Base-by-base conservation (phyloP, 2,329 filamentous ascomycete genomes). In the Exophiala mesophila region DNA sequence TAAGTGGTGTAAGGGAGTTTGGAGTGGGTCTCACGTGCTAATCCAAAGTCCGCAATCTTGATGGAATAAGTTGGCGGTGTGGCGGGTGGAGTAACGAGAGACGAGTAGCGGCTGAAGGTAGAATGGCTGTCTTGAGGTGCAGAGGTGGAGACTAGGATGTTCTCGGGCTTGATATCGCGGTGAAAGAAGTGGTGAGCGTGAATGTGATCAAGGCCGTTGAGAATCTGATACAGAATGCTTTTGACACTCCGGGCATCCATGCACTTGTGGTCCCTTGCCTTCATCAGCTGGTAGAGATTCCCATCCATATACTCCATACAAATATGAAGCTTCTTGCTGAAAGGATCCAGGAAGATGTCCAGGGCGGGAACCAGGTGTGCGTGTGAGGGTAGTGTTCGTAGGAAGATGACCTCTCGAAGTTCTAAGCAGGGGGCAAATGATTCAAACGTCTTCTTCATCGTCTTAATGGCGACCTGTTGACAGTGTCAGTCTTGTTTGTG, bases 241-340 rank as follows among this genome's bases (percentile, higher is more conserved):
- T 98, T 97, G 48, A 98, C 92, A 57, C 87, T 94, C 48, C 77
- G 79, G 41, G 85, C 85, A 59, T 98, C 92, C 19, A 98, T 76
- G 51, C 76, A 84, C 67, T 97, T 97, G 73, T 96, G 90, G 56
- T 98, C 92, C 47, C 92, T 81, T 39, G 92, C 84, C 71, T 98
- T 98, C 92, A 98, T 98, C 51, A 98, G 70, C 66, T 98, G 92
- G 66, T 98, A 98, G 1, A 98, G 76, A 65, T 98, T 98, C 37
- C 92, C 92, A 63, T 98, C 92, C 92, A 98, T 98, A 67, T 94
- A 96, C 70, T 98, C 92, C 92, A 98, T 98, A 60, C 80, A 83
- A 55, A 98, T 98, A 67, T 98, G 92, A 32, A 98, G 80, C 68
- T 96, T 95, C 70, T 89, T 94, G 69, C 78, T 95, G 63, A 88